Percentiles rank a stretch among this genome's conserved stretches.
These are phyloP conservation scores for Geotrichum carabidarum DNA, from an alignment of 1,139 yeast genomes.

Conservation along the genomic window DNA sequence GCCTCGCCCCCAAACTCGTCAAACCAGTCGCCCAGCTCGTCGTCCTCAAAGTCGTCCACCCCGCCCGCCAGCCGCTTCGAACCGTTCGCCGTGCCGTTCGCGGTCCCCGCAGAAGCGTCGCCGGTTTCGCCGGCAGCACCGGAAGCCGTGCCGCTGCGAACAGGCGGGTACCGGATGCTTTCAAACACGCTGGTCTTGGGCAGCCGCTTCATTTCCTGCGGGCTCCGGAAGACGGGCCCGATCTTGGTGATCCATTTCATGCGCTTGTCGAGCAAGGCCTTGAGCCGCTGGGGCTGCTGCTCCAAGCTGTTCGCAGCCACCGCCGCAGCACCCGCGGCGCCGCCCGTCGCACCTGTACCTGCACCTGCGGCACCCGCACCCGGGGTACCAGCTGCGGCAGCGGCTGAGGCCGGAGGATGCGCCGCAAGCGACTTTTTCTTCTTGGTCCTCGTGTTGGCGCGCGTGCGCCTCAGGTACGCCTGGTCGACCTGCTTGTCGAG, in stretches of 20 bases:
- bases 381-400: background rate
- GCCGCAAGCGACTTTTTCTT: constrained; percentile 41
- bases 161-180: constrained; percentile 13
- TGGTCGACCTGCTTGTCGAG: constrained; percentile 95
- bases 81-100: background rate
- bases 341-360: background rate
- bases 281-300: constrained; percentile 59
- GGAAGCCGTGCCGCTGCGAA: background rate
- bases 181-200: constrained; percentile 42
- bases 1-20: constrained; percentile 6
- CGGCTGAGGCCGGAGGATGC: constrained; percentile 19
- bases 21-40: constrained; percentile 1
- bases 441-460: constrained; percentile 78
- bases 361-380: constrained; percentile 11
- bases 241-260: constrained; percentile 82
- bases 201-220: constrained; percentile 65
- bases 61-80: background rate
- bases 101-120: constrained; percentile 3
- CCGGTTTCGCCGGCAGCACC: background rate
- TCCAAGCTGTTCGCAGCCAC: constrained; percentile 43
- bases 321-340: constrained; percentile 20
- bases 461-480: constrained; percentile 77
- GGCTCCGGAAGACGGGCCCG: constrained; percentile 71
- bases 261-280: constrained; percentile 78
- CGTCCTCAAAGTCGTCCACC: constrained; percentile 3